Conservation (phyloP, 306 rosid species). For the Malus asiatica region DNA sequence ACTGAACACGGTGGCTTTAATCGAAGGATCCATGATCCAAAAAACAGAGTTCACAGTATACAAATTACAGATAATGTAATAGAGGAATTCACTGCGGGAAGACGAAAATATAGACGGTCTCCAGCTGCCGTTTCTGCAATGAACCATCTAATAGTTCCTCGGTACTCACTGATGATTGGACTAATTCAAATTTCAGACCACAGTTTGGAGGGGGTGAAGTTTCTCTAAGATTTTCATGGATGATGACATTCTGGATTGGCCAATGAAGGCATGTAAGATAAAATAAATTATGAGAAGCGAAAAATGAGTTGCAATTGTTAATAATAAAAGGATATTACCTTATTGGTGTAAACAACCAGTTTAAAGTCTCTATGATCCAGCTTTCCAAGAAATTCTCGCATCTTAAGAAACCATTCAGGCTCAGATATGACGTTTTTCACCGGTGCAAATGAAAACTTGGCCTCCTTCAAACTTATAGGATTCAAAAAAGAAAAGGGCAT, state of each 20-base stretch:
- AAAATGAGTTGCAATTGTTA: neutral
- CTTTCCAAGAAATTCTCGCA: slow-evolving; percentile 2
- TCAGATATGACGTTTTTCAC: neutral
- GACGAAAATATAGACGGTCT: slow-evolving; percentile 4
- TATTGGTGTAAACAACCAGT: neutral
- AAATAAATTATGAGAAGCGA: neutral
- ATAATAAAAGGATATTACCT: neutral
- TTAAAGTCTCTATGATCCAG: neutral
- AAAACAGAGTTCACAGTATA: neutral
- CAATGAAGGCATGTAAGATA: neutral
- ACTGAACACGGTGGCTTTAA: neutral
- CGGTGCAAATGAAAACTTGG: neutral
- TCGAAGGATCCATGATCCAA: neutral
- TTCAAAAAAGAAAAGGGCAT: slow-evolving; percentile 6
- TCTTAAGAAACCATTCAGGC: neutral
- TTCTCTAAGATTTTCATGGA: neutral
- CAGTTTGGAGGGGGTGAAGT: neutral
- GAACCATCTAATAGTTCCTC: neutral
- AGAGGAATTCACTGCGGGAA: slow-evolving; percentile 3
- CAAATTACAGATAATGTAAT: neutral
- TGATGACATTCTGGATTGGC: slow-evolving; percentile 1
- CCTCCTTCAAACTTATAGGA: slow-evolving; percentile 2
- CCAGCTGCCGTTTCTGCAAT: neutral
- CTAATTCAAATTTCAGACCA: neutral
- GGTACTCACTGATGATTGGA: neutral